phyloP scores from a whole-genome alignment of 1,284 basidiomycete genomes.

The Trichosporon asahii region DNA sequence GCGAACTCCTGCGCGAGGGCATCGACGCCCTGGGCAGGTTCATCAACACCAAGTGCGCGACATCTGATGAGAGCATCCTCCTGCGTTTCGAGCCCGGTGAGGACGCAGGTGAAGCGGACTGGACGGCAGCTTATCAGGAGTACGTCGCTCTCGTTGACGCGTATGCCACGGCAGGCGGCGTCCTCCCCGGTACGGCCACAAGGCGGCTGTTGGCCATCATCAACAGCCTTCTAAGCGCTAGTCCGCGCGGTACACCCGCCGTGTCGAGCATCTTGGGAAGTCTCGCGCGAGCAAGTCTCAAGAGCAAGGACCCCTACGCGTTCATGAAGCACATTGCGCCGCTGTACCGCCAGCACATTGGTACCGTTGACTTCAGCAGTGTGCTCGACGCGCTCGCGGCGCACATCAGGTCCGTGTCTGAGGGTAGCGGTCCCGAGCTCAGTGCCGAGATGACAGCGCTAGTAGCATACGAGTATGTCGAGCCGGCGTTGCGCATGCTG shows the following conservation, averaged over 20 bases:
- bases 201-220: constrained; percentile 62
- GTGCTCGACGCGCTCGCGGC: constrained; percentile 59
- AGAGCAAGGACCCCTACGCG: constrained; percentile 56
- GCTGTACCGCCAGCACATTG: constrained; percentile 58
- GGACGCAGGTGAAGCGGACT: constrained; percentile 56
- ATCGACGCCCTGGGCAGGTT: constrained; percentile 60
- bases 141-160: constrained; percentile 62
- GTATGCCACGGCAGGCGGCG: constrained; percentile 61
- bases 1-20: constrained; percentile 62
- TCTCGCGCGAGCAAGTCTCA: constrained; percentile 35
- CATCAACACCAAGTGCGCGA: constrained; percentile 28
- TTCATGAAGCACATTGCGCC: constrained; percentile 62
- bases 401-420: constrained; percentile 48
- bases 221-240: constrained; percentile 55
- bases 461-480: constrained; percentile 62
- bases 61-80: constrained; percentile 51
- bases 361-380: constrained; percentile 62
- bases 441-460: constrained; percentile 58
- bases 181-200: constrained; percentile 55
- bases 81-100: constrained; percentile 52
- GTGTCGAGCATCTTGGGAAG: constrained; percentile 32
- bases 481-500: constrained; percentile 58
- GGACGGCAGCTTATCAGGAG: constrained; percentile 61
- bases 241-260: constrained; percentile 17
- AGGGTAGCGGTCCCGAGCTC: constrained; percentile 53